A percentile compares a stretch with the other conserved stretches of the same genome.
Evolutionary conservation across 2,329 filamentous ascomycete genomes (phyloP).

Genomic region (Colletotrichum euphorbiae): DNA sequence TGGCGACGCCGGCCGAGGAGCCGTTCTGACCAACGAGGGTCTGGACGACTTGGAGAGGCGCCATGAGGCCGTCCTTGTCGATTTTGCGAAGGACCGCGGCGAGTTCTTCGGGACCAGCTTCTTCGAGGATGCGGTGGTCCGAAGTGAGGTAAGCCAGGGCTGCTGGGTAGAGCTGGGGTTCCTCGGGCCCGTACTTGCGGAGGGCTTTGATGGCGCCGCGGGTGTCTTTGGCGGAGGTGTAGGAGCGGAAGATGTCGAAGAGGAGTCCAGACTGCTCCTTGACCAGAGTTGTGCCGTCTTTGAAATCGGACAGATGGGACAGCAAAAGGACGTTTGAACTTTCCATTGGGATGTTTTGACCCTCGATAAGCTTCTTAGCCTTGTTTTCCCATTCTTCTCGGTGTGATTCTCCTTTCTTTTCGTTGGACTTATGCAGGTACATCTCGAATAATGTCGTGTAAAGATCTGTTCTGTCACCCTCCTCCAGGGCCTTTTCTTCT

Average conservation of each 20-base stretch:
- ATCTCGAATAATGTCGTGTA: constrained; percentile 98
- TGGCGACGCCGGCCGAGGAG: constrained; percentile 74
- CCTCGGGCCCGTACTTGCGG: constrained; percentile 89
- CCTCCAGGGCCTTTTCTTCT: constrained; percentile 74
- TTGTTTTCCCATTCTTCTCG: constrained; percentile 89
- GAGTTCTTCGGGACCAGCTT: constrained; percentile 86
- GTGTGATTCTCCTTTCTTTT: constrained; percentile 73
- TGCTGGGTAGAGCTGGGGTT: constrained; percentile 91
- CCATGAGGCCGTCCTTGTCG: constrained; percentile 91
- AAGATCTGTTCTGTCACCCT: constrained; percentile 83
- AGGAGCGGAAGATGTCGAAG: constrained; percentile 97
- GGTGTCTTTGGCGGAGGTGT: constrained; percentile 92
- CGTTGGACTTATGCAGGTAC: constrained; percentile 90
- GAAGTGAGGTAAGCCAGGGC: constrained; percentile 95
- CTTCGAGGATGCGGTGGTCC: constrained; percentile 81
- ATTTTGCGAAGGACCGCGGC: constrained; percentile 85
- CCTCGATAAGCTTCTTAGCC: constrained; percentile 88
- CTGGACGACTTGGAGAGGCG: constrained; percentile 95
- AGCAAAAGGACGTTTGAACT: constrained; percentile 94
- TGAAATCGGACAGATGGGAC: constrained; percentile 91
- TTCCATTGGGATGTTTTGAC: constrained; percentile 85
- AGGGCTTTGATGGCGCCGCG: constrained; percentile 89
- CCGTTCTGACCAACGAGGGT: constrained; percentile 75
- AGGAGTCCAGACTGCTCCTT: constrained; percentile 92
- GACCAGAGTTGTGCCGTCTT: constrained; percentile 89